Conservation (phyloP, 495 filamentous ascomycete genomes). For the Neurospora hispaniola region DNA sequence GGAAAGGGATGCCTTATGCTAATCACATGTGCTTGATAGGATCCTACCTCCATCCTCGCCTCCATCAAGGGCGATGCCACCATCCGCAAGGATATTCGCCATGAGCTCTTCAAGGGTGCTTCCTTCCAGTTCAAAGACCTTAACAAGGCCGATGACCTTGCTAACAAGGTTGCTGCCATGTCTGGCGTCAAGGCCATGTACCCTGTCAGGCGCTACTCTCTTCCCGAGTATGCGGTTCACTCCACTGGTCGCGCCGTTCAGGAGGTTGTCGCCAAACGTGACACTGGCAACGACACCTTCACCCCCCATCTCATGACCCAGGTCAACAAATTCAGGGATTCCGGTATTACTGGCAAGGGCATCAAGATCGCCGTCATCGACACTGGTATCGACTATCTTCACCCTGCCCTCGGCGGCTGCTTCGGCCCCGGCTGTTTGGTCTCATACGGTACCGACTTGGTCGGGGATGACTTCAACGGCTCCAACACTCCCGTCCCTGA, state of each 20-base stretch:
- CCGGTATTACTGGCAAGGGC: constrained; percentile 33
- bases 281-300: constrained; percentile 28
- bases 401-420: constrained; percentile 49
- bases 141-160: constrained; percentile 29
- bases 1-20: constrained; percentile 5
- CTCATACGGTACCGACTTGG: constrained; percentile 41
- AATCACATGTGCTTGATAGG: constrained; percentile 13
- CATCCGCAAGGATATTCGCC: constrained; percentile 34
- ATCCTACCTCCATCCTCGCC: constrained; percentile 27
- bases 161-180: constrained; percentile 27
- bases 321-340: constrained; percentile 36
- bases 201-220: constrained; percentile 32
- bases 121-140: constrained; percentile 37
- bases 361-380: constrained; percentile 40
- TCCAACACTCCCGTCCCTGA: constrained; percentile 33
- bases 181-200: constrained; percentile 35
- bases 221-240: constrained; percentile 35
- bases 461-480: constrained; percentile 40
- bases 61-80: constrained; percentile 28
- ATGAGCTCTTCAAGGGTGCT: constrained; percentile 38
- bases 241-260: constrained; percentile 27
- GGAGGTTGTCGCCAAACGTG: constrained; percentile 20
- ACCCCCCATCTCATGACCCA: constrained; percentile 37
- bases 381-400: constrained; percentile 45
- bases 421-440: constrained; percentile 45